Conservation (phyloP, 1,284 basidiomycete genomes). For the Malassezia brasiliensis region DNA sequence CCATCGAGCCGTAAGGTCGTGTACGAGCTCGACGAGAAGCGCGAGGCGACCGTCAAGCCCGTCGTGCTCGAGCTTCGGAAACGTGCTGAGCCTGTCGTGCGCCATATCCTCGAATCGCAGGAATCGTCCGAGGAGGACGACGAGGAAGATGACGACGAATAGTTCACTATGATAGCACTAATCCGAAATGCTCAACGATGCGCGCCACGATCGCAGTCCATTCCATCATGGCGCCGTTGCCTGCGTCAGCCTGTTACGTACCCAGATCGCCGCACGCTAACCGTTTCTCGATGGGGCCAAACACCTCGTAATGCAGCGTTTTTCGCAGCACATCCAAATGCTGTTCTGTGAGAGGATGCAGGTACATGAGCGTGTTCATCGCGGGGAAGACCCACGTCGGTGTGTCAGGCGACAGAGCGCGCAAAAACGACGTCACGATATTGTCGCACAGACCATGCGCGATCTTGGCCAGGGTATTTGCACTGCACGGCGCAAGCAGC, state of each 20-base stretch:
- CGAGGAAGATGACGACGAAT: constrained; percentile 11
- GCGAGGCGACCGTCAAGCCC: constrained; percentile 23
- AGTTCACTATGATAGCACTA: not conserved
- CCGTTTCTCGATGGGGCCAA: constrained; percentile 73
- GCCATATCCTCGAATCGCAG: constrained; percentile 48
- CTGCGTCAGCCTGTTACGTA: constrained; percentile 33
- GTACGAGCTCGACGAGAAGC: constrained; percentile 6
- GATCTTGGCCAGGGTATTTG: constrained; percentile 88
- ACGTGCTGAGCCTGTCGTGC: constrained; percentile 48
- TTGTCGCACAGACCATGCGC: constrained; percentile 81
- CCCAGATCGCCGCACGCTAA: constrained; percentile 90
- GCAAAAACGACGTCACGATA: constrained; percentile 78
- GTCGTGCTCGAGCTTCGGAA: constrained; percentile 45
- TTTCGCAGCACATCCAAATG: constrained; percentile 61
- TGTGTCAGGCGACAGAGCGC: constrained; percentile 70
- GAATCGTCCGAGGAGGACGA: constrained; percentile 46
- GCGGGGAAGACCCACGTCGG: constrained; percentile 86
- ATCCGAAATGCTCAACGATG: constrained; percentile 17
- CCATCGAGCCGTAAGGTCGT: constrained; percentile 16
- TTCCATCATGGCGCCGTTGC: constrained; percentile 37
- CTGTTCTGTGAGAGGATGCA: constrained; percentile 77
- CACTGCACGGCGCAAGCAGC: constrained; percentile 84
- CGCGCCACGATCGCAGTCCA: constrained; percentile 31
- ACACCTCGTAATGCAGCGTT: constrained; percentile 65
- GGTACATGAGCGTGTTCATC: constrained; percentile 97